Percentiles rank a stretch among this genome's conserved stretches.
phyloP scores from a whole-genome alignment of 192 early-diverging fungal genomes.

The Entomortierella parvispora region DNA sequence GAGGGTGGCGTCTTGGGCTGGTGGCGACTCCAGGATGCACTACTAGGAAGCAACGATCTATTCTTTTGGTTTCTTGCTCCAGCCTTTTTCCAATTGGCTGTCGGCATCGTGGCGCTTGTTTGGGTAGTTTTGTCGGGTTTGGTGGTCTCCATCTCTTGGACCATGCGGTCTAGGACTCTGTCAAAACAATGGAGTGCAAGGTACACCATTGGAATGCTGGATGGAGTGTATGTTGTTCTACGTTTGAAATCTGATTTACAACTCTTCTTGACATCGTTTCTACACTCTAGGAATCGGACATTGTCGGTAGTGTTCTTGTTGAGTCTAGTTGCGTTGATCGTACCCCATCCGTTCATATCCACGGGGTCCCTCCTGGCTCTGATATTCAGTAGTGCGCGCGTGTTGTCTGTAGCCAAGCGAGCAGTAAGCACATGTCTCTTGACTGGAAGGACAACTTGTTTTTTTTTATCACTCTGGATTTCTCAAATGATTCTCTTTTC shows the following conservation, averaged over 20 bases:
- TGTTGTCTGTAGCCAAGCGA: slow-evolving; percentile 35
- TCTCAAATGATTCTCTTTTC: not conserved
- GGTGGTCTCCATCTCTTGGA: slow-evolving; percentile 16
- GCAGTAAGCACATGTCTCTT: slow-evolving; percentile 38
- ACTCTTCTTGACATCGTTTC: not conserved
- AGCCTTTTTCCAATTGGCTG: slow-evolving; percentile 54
- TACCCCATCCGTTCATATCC: slow-evolving; percentile 85
- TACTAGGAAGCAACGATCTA: slow-evolving; percentile 58
- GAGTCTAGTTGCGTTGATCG: slow-evolving; percentile 64
- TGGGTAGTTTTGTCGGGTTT: slow-evolving; percentile 47
- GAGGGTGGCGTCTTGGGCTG: slow-evolving; percentile 4
- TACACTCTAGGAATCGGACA: slow-evolving; percentile 30
- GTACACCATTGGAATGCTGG: not conserved
- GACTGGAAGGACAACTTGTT: not conserved
- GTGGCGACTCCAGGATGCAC: slow-evolving; percentile 41
- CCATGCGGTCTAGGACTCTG: slow-evolving; percentile 1
- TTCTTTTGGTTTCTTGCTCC: slow-evolving; percentile 66
- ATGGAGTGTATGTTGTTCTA: too few relatives aligned
- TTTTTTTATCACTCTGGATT: not conserved
- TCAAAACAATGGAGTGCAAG: not conserved
- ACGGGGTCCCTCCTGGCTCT: slow-evolving; percentile 70
- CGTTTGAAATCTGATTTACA: too few relatives aligned
- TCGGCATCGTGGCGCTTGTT: slow-evolving; percentile 54
- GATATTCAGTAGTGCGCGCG: slow-evolving; percentile 59
- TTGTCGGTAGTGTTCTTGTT: slow-evolving; percentile 57